Evolutionary conservation across 331 rosid species (phyloP).

Genomic region (Quercus tomentella): DNA sequence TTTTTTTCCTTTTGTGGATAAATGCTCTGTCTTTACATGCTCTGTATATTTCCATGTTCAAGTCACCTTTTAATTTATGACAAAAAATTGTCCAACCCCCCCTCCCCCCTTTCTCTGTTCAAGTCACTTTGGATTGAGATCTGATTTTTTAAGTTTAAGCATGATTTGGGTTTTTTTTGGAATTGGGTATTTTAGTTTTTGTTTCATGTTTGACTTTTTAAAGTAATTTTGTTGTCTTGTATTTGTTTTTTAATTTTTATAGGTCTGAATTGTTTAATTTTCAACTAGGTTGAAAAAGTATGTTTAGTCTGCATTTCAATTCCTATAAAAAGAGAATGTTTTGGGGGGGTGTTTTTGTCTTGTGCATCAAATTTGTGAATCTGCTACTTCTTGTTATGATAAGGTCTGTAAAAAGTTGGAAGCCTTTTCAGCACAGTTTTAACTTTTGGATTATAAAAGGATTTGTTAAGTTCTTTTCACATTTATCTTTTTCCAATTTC

Average conservation of each 20-base stretch:
- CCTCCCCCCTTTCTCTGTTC: too few species aligned
- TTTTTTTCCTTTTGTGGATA: too few species aligned
- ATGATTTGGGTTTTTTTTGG: too few species aligned
- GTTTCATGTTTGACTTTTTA: too few species aligned
- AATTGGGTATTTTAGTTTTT: too few species aligned
- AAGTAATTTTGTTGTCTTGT: too few species aligned
- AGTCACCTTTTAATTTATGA: too few species aligned
- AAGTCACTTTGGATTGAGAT: too few species aligned
- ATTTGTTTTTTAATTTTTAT: too few species aligned
- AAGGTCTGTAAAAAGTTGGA: slow-evolving; percentile 16
- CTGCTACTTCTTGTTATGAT: background rate
- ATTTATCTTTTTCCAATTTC: slow-evolving; percentile 4
- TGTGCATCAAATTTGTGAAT: background rate
- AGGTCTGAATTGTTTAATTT: background rate
- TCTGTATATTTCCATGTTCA: too few species aligned
- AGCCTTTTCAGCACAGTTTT: slow-evolving; percentile 15
- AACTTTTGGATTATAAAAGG: slow-evolving; percentile 21
- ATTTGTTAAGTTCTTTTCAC: background rate
- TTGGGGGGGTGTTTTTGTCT: background rate
- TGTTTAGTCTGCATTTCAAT: background rate
- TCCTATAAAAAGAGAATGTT: background rate
- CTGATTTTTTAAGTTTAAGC: too few species aligned
- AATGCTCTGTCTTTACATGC: background rate
- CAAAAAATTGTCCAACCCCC: too few species aligned
- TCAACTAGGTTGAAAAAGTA: background rate